Evolutionary conservation across 345 rosid species (phyloP).

Genomic region (Ceriops zippeliana): DNA sequence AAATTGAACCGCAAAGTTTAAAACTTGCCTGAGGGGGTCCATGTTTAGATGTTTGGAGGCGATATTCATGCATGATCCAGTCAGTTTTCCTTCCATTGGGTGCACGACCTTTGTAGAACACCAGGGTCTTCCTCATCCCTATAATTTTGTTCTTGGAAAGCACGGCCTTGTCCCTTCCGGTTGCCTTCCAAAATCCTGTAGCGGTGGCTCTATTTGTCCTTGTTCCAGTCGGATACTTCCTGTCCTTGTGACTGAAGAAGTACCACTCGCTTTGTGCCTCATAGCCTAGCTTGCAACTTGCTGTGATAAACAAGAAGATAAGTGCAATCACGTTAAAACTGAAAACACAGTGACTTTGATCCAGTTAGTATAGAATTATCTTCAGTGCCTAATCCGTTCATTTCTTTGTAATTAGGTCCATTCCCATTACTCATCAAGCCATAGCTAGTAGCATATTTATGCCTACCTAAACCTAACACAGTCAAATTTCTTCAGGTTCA

Average conservation of each 20-base stretch:
- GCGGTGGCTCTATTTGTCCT: conserved; percentile 88
- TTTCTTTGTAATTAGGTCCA: neutral
- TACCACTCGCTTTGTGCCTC: conserved; percentile 89
- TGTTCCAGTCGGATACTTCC: conserved; percentile 94
- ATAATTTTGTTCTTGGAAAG: conserved; percentile 64
- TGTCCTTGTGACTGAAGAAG: conserved; percentile 95
- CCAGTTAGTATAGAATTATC: too few species aligned
- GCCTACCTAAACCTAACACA: too few species aligned
- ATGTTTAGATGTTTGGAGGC: conserved; percentile 66
- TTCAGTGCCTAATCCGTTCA: too few species aligned
- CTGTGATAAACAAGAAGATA: conserved; percentile 36
- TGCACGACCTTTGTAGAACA: conserved; percentile 87
- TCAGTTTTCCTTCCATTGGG: conserved; percentile 86
- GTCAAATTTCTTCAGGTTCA: conserved; percentile 7
- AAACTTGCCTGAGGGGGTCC: conserved; percentile 66
- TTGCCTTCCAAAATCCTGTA: conserved; percentile 97
- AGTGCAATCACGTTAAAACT: neutral
- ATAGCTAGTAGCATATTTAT: too few species aligned
- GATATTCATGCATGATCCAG: conserved; percentile 98
- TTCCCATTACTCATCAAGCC: neutral
- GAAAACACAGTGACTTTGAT: too few species aligned
- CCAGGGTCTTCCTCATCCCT: conserved; percentile 95
- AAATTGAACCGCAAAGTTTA: too few species aligned
- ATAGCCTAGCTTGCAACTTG: conserved; percentile 72
- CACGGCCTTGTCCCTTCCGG: conserved; percentile 89